A percentile compares a stretch with the other conserved stretches of the same genome.
Evolutionary conservation across 106 monocot species (phyloP).

Genomic region (Chionographis japonica): DNA sequence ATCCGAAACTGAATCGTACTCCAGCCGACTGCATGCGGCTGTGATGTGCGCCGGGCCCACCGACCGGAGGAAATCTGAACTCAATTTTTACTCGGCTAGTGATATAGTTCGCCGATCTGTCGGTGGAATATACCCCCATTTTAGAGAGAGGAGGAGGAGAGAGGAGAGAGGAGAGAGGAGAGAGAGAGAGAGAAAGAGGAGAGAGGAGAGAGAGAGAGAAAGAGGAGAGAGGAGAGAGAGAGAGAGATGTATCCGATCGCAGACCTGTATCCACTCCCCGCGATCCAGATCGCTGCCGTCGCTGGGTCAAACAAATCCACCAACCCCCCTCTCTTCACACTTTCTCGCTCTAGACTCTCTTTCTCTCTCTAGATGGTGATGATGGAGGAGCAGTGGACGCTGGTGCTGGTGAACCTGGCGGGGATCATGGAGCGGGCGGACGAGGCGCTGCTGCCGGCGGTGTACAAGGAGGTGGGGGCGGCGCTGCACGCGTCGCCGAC

Average conservation of each 20-base stretch:
- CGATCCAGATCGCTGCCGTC: neutral
- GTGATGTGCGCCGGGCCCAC: too few relatives aligned
- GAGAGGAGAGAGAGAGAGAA: neutral
- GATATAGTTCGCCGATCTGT: too few relatives aligned
- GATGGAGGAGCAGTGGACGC: constrained; percentile 30
- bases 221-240: neutral
- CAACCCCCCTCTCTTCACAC: neutral
- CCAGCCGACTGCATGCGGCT: too few relatives aligned
- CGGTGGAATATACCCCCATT: too few relatives aligned
- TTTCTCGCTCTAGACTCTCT: neutral
- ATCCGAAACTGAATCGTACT: too few relatives aligned
- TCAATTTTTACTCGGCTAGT: too few relatives aligned
- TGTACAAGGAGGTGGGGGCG: constrained; percentile 80
- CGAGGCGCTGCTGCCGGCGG: constrained; percentile 83
- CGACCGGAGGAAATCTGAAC: too few relatives aligned
- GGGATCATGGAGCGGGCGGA: constrained; percentile 91
- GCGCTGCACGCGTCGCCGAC: constrained; percentile 56
- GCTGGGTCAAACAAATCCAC: neutral
- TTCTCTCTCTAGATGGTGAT: neutral
- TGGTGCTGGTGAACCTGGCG: constrained; percentile 72
- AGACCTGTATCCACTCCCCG: too few relatives aligned
- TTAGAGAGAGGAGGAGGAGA: neutral
- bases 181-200: neutral
- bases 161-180: neutral
- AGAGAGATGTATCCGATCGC: neutral